Evolutionary conservation across 2,329 filamentous ascomycete genomes (phyloP).

Genomic region (Neonectria sp.): DNA sequence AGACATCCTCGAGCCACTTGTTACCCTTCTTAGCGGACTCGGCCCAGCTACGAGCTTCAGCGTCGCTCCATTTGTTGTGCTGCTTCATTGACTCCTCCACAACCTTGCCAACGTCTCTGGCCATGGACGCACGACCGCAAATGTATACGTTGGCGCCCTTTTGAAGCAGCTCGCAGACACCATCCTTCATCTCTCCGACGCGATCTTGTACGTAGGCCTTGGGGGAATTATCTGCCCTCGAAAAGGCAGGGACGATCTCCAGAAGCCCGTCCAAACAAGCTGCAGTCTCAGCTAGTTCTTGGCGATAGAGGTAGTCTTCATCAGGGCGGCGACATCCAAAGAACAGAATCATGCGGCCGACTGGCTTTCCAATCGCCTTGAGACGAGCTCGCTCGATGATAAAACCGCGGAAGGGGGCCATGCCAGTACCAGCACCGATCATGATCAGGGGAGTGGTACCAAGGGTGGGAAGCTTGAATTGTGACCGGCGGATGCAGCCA

Average conservation of each 20-base stretch:
- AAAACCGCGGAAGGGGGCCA: slow-evolving; percentile 58
- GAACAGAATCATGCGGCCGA: slow-evolving; percentile 61
- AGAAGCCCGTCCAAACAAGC: slow-evolving; percentile 31
- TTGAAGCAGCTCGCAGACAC: slow-evolving; percentile 50
- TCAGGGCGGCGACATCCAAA: slow-evolving; percentile 70
- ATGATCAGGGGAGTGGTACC: slow-evolving; percentile 64
- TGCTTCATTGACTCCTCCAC: slow-evolving; percentile 55
- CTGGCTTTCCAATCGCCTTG: slow-evolving; percentile 37
- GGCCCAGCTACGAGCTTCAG: slow-evolving; percentile 60
- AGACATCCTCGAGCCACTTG: slow-evolving; percentile 70
- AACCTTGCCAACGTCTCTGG: slow-evolving; percentile 59
- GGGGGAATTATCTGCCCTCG: slow-evolving; percentile 23
- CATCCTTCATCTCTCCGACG: slow-evolving; percentile 49
- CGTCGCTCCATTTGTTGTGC: slow-evolving; percentile 56
- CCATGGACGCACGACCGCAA: slow-evolving; percentile 59
- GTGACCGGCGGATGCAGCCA: slow-evolving; percentile 48
- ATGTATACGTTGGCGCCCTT: slow-evolving; percentile 58
- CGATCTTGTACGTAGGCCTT: slow-evolving; percentile 57
- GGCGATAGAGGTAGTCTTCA: slow-evolving; percentile 70
- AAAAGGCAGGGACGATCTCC: slow-evolving; percentile 41
- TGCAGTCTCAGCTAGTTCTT: slow-evolving; percentile 50
- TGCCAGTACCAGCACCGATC: slow-evolving; percentile 65
- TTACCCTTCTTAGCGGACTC: slow-evolving; percentile 63
- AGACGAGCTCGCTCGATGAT: slow-evolving; percentile 43
- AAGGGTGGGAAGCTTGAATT: slow-evolving; percentile 62